Evolutionary conservation across 2,329 filamentous ascomycete species (phyloP).

Genomic region (Hypoxylon rubiginosum): DNA sequence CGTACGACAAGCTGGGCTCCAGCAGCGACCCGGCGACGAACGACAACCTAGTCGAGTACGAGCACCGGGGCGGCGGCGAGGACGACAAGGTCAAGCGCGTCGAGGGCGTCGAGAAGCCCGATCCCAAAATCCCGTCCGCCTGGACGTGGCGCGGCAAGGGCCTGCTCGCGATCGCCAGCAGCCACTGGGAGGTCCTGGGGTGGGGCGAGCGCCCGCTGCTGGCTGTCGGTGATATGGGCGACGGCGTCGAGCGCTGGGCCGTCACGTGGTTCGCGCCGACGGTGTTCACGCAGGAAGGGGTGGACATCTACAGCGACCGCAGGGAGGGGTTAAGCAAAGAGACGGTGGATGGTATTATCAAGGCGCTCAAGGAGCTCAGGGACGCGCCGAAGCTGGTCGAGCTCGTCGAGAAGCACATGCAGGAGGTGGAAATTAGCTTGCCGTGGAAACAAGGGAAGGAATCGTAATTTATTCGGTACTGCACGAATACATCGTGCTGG

Average conservation of each 20-base stretch:
- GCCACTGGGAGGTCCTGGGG: slow-evolving; percentile 85
- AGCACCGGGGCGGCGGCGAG: slow-evolving; percentile 57
- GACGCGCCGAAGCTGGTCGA: slow-evolving; percentile 68
- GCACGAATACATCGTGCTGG: background rate
- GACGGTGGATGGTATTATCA: slow-evolving; percentile 69
- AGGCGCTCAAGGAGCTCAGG: slow-evolving; percentile 65
- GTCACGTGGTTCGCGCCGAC: slow-evolving; percentile 90
- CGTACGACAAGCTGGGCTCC: slow-evolving; percentile 60
- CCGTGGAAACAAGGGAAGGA: slow-evolving; percentile 61
- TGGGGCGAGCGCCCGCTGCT: slow-evolving; percentile 70
- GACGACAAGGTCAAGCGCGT: slow-evolving; percentile 73
- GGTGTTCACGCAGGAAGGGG: slow-evolving; percentile 83
- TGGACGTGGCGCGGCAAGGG: slow-evolving; percentile 87
- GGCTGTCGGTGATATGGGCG: slow-evolving; percentile 53
- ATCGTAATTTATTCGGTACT: slow-evolving; percentile 18
- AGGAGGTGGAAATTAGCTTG: slow-evolving; percentile 64
- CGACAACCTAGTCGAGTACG: slow-evolving; percentile 78
- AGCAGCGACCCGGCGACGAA: slow-evolving; percentile 62
- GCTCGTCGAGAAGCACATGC: slow-evolving; percentile 64
- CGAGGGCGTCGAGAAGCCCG: slow-evolving; percentile 72
- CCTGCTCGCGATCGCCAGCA: slow-evolving; percentile 77
- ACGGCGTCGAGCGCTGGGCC: slow-evolving; percentile 71
- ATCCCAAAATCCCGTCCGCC: slow-evolving; percentile 54
- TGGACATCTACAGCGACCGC: slow-evolving; percentile 81
- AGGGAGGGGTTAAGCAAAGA: slow-evolving; percentile 70